These are phyloP conservation scores for Ambispora gerdemannii DNA, from an alignment of 192 early-diverging fungal genomes.

Conservation along the genomic window DNA sequence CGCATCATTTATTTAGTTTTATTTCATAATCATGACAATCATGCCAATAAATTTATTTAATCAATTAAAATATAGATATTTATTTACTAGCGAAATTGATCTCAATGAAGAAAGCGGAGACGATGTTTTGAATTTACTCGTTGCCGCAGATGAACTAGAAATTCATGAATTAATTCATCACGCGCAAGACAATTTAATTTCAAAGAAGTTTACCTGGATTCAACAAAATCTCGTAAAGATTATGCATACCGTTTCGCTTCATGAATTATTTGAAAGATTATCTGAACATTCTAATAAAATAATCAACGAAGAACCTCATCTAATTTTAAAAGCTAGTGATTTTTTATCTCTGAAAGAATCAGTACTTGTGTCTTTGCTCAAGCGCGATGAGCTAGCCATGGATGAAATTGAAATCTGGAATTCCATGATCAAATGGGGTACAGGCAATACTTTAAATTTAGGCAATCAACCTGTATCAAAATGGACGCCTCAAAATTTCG, in stretches of 20 bases:
- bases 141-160: conserved; percentile 24
- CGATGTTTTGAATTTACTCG: conserved; percentile 17
- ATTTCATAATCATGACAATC: too few species aligned
- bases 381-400: background rate
- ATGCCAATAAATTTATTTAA: too few species aligned
- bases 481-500: conserved; percentile 5
- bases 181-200: background rate
- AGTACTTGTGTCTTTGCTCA: background rate
- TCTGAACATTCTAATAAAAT: background rate
- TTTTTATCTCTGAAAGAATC: background rate
- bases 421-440: background rate
- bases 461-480: background rate
- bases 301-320: background rate
- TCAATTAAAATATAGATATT: conserved; percentile 27
- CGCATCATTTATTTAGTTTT: too few species aligned
- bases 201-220: background rate
- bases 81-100: conserved; percentile 10
- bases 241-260: too few species aligned
- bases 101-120: conserved; percentile 1
- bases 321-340: background rate
- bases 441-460: background rate
- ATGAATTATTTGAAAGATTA: background rate
- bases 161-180: conserved; percentile 18
- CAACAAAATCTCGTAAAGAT: too few species aligned
- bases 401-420: background rate